A percentile compares a stretch with the other conserved stretches of the same genome.
Conservation (phyloP, 495 filamentous ascomycete genomes). For the Penicillium soppii region DNA sequence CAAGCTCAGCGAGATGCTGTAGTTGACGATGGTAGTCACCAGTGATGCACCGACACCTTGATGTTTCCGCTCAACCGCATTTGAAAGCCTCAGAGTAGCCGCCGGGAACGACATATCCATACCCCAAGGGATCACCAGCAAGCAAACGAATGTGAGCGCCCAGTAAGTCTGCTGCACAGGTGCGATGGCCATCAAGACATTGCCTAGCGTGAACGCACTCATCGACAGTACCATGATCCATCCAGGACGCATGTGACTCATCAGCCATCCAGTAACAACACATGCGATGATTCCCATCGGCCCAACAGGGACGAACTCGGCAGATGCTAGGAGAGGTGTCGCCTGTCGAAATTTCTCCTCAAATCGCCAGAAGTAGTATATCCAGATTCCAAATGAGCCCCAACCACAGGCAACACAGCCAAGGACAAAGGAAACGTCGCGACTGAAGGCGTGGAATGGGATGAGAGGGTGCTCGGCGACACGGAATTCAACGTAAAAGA, state of each 20-base stretch:
- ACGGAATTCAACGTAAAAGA: conserved; percentile 42
- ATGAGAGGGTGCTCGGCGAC: conserved; percentile 42
- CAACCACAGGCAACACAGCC: conserved; percentile 48
- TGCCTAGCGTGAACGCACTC: conserved; percentile 41
- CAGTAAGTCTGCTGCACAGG: conserved; percentile 45
- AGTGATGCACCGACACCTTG: conserved; percentile 54
- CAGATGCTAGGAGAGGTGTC: conserved; percentile 38
- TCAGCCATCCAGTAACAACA: conserved; percentile 43
- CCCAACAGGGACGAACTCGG: conserved; percentile 38
- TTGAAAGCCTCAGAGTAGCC: conserved; percentile 24
- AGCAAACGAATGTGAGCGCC: conserved; percentile 44
- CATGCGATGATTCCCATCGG: conserved; percentile 41
- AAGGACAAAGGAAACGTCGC: conserved; percentile 42
- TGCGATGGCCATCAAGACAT: conserved; percentile 32
- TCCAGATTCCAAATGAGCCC: conserved; percentile 50
- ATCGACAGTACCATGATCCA: conserved; percentile 52
- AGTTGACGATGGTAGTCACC: conserved; percentile 63
- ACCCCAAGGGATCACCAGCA: conserved; percentile 58
- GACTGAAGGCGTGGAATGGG: conserved; percentile 38
- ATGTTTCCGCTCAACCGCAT: conserved; percentile 28
- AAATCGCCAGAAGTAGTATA: conserved; percentile 50
- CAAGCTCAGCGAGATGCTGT: conserved; percentile 58
- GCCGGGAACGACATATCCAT: conserved; percentile 65
- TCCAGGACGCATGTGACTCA: conserved; percentile 34
- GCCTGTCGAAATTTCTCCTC: conserved; percentile 29